Evolutionary conservation across 768 basidiomycete genomes (phyloP).

Genomic region (Inosperma sp.): DNA sequence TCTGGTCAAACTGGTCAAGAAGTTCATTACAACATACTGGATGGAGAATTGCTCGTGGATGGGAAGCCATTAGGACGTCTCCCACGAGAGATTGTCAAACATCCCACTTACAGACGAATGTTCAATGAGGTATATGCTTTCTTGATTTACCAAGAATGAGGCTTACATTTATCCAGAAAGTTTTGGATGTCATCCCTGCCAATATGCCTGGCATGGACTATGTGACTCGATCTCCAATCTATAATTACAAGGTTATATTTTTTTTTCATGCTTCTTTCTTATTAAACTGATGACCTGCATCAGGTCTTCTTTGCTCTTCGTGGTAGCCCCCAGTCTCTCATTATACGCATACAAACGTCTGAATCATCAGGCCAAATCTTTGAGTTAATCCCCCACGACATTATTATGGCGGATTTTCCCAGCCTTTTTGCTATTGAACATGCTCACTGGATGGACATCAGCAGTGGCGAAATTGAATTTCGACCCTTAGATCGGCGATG

Average conservation of each 20-base stretch:
- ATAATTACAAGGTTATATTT: conserved; percentile 16
- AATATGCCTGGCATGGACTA: conserved; percentile 32
- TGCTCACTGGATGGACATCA: conserved; percentile 33
- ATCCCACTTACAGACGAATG: conserved; percentile 33
- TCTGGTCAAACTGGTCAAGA: conserved; percentile 18
- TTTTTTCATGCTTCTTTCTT: not conserved
- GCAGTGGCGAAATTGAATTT: conserved; percentile 27
- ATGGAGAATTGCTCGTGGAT: conserved; percentile 39
- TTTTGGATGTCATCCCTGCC: conserved; percentile 33
- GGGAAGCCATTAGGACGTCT: conserved; percentile 39
- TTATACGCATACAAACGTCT: conserved; percentile 25
- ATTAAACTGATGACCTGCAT: no score
- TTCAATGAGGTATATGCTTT: conserved; percentile 30
- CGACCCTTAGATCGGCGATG: conserved; percentile 28
- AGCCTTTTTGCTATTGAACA: conserved; percentile 24
- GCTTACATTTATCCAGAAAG: conserved; percentile 18
- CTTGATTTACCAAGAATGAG: not conserved
- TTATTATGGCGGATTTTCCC: conserved; percentile 29
- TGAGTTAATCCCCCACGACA: conserved; percentile 33
- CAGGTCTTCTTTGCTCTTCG: conserved; percentile 31
- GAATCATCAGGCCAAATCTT: conserved; percentile 14
- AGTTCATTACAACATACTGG: conserved; percentile 38
- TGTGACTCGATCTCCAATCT: conserved; percentile 20
- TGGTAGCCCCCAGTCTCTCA: conserved; percentile 16
- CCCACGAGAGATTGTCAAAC: conserved; percentile 27